Evolutionary conservation across 192 early-diverging fungal species (phyloP).

Genomic region (Backusella circina): DNA sequence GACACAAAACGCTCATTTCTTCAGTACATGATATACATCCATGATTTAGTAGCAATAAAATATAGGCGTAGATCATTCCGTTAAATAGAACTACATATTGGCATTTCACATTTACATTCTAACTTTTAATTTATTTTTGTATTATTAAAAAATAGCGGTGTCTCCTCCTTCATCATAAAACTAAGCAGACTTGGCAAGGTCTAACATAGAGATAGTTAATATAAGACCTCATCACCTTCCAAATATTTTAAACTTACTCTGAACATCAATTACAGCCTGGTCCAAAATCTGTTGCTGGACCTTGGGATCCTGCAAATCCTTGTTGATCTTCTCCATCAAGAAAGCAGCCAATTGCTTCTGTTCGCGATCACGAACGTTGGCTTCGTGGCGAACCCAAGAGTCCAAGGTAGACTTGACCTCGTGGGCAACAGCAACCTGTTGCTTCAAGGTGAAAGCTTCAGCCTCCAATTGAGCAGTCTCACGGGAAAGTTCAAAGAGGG

Average conservation of each 20-base stretch:
- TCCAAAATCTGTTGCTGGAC: conserved; percentile 57
- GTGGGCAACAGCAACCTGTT: conserved; percentile 70
- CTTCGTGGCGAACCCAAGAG: conserved; percentile 97
- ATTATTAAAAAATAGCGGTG: neutral
- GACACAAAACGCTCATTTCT: too few species aligned
- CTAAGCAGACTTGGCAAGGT: conserved; percentile 14
- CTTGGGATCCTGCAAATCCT: conserved; percentile 65
- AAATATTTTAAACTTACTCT: conserved; percentile 32
- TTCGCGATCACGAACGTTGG: conserved; percentile 86
- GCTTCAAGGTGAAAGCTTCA: conserved; percentile 93
- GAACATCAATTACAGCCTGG: conserved; percentile 55
- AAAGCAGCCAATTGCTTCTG: conserved; percentile 82
- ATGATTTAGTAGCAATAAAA: too few species aligned
- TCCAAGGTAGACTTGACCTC: conserved; percentile 91
- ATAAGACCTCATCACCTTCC: neutral
- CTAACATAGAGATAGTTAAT: neutral
- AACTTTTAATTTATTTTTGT: neutral
- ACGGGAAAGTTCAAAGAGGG: conserved; percentile 91
- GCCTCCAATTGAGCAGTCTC: conserved; percentile 93
- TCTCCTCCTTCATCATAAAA: neutral
- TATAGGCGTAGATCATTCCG: too few species aligned
- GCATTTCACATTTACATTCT: neutral
- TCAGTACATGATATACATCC: too few species aligned
- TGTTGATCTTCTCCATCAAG: conserved; percentile 81
- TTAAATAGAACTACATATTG: neutral